A percentile compares a stretch with the other conserved stretches of the same genome.
phyloP scores from a whole-genome alignment of 768 basidiomycete genomes.

The Hortiboletus campestris region DNA sequence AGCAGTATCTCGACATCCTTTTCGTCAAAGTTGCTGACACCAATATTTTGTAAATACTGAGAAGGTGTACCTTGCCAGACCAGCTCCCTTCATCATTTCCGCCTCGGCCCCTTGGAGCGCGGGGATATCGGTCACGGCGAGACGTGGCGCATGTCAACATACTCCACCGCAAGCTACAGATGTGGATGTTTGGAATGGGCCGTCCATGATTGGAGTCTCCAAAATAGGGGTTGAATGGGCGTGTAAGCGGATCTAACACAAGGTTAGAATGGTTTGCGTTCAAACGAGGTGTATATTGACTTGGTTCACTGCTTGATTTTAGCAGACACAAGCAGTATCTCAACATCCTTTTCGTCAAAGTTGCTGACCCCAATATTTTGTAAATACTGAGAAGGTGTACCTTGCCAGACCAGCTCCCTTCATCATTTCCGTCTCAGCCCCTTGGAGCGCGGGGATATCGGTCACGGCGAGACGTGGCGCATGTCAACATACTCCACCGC shows the following conservation, averaged over 20 bases:
- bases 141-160: slow-evolving; percentile 59
- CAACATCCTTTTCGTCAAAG: slow-evolving; percentile 54
- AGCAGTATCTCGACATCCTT: slow-evolving; percentile 54
- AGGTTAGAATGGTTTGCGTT: not conserved
- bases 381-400: slow-evolving; percentile 37
- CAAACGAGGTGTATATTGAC: not conserved
- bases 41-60: slow-evolving; percentile 53
- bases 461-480: slow-evolving; percentile 49
- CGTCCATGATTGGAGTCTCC: slow-evolving; percentile 10
- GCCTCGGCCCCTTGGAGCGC: slow-evolving; percentile 47
- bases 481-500: slow-evolving; percentile 65
- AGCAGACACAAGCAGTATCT: slow-evolving; percentile 52
- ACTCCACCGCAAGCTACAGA: slow-evolving; percentile 56
- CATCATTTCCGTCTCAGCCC: slow-evolving; percentile 62
- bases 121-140: slow-evolving; percentile 57
- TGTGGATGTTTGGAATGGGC: not conserved
- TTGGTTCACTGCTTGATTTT: slow-evolving; percentile 69
- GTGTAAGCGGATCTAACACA: slow-evolving; percentile 58
- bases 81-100: slow-evolving; percentile 55
- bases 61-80: slow-evolving; percentile 51
- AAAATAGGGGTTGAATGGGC: slow-evolving; percentile 68
- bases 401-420: slow-evolving; percentile 56
- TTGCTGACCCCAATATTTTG: slow-evolving; percentile 74
- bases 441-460: slow-evolving; percentile 44
- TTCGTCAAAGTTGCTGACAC: slow-evolving; percentile 67